phyloP scores from a whole-genome alignment of 2,329 filamentous ascomycete species.

The Fusarium pilosicola region DNA sequence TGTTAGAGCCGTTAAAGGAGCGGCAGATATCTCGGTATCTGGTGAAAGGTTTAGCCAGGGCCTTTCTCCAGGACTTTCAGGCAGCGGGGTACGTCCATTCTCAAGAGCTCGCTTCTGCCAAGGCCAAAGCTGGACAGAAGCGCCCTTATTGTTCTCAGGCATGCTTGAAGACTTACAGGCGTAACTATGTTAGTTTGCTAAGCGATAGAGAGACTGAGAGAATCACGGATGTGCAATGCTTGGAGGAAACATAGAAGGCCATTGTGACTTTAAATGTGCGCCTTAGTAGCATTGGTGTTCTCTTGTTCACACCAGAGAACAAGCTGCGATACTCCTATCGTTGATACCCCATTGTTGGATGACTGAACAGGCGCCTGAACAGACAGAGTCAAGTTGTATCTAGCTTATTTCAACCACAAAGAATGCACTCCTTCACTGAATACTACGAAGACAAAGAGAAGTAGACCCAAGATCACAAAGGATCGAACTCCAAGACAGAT shows the following conservation, averaged over 20 bases:
- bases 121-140: neutral
- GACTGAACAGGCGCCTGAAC: neutral
- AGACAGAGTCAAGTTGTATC: no score
- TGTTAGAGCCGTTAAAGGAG: neutral
- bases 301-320: neutral
- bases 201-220: no score
- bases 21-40: no score
- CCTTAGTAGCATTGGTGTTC: neutral
- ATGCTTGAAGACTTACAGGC: neutral
- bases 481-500: neutral
- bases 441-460: neutral
- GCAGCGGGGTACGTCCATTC: neutral
- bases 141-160: neutral
- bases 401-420: neutral
- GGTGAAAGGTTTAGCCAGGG: neutral
- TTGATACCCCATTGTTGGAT: neutral
- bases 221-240: fast-evolving
- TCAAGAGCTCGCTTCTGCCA: constrained; percentile 13
- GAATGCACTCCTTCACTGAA: neutral
- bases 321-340: neutral
- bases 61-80: neutral
- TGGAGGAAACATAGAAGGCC: neutral
- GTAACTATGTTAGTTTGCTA: no score
- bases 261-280: neutral
- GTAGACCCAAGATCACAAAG: neutral